These are phyloP conservation scores for Fusarium sp. DNA, from an alignment of 2,329 filamentous ascomycete species.

Conservation along the genomic window DNA sequence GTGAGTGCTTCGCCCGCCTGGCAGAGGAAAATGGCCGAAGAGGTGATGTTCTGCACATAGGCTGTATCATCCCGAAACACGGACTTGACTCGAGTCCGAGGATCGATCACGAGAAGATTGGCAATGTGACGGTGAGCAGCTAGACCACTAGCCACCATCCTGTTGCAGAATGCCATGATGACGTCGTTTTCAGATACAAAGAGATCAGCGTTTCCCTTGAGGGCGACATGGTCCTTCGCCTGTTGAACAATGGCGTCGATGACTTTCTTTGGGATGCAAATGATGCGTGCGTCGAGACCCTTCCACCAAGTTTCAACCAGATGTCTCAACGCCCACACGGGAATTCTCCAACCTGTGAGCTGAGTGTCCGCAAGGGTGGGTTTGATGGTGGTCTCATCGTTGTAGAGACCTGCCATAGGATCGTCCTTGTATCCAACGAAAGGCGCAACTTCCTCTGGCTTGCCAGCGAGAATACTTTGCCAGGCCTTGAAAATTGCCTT, in stretches of 20 bases:
- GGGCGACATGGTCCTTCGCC: not conserved
- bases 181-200: slow-evolving; percentile 1
- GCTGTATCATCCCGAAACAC: not conserved
- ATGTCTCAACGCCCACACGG: not conserved
- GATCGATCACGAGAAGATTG: not conserved
- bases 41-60: not conserved
- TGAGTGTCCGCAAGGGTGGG: not conserved
- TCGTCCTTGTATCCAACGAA: not conserved
- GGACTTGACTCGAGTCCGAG: not conserved
- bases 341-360: not conserved
- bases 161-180: not conserved
- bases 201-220: not conserved
- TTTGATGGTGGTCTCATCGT: not conserved
- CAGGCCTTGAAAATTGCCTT: not conserved
- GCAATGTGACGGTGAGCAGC: not conserved
- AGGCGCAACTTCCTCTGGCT: not conserved
- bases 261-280: not conserved
- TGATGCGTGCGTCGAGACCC: not conserved
- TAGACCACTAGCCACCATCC: not conserved
- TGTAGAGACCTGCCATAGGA: not conserved
- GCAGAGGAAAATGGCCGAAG: not conserved
- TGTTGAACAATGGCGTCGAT: not conserved
- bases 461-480: not conserved
- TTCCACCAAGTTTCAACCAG: not conserved
- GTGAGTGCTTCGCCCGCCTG: not conserved